These are phyloP conservation scores for Phytophthora gonapodyides DNA, from an alignment of 352 stramenopile species.

Conservation along the genomic window DNA sequence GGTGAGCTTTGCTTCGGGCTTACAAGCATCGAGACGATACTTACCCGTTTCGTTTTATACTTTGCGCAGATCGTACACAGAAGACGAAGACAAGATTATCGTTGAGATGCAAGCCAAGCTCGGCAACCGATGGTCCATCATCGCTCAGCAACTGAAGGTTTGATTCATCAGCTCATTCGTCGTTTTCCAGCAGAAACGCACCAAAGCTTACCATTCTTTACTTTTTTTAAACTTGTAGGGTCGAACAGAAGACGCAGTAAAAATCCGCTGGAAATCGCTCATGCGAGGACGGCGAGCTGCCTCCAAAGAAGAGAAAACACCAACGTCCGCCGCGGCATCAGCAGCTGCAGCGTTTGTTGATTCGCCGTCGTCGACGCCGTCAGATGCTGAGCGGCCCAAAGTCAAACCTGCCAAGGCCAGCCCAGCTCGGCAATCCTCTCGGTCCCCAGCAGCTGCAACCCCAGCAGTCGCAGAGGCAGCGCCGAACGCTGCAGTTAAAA, in stretches of 20 bases:
- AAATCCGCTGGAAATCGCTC: slow-evolving; percentile 94
- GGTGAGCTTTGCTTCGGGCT: slow-evolving; percentile 43
- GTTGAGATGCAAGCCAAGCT: slow-evolving; percentile 93
- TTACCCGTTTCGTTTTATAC: background rate
- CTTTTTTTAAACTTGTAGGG: slow-evolving; percentile 47
- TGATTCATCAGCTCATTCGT: background rate
- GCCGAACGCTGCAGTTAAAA: slow-evolving; percentile 23
- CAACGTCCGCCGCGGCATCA: slow-evolving; percentile 17
- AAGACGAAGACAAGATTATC: slow-evolving; percentile 93
- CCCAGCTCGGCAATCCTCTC: slow-evolving; percentile 44
- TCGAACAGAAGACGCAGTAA: slow-evolving; percentile 92
- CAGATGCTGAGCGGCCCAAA: slow-evolving; percentile 34
- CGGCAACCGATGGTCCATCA: slow-evolving; percentile 93
- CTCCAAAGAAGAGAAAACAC: slow-evolving; percentile 68
- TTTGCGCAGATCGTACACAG: slow-evolving; percentile 70
- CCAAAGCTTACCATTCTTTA: background rate
- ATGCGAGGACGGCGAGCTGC: slow-evolving; percentile 77
- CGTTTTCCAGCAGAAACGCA: background rate
- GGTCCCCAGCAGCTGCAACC: slow-evolving; percentile 19
- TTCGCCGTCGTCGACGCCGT: slow-evolving; percentile 15
- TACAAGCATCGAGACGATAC: background rate
- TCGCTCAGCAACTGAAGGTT: slow-evolving; percentile 90
- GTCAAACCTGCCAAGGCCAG: slow-evolving; percentile 47
- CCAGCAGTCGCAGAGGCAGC: slow-evolving; percentile 9
- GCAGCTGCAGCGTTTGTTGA: slow-evolving; percentile 20